phyloP scores from a whole-genome alignment of 2,329 filamentous ascomycete species.

The Aphanoascus verrucosus region DNA sequence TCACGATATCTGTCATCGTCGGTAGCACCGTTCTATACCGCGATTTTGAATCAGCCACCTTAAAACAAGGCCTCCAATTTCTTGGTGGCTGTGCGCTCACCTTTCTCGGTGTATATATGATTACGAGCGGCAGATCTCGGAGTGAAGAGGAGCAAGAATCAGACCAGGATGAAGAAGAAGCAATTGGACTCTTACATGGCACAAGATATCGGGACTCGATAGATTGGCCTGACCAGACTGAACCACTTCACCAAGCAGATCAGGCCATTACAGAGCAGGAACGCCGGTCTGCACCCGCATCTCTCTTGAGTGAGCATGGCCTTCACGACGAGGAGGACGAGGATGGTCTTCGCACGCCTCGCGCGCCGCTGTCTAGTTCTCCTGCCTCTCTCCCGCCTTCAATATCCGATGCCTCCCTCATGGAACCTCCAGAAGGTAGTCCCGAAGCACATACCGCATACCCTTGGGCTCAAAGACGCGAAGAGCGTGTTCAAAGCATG shows the following conservation, averaged over 20 bases:
- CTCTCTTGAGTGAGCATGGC: conserved; percentile 23
- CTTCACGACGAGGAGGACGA: conserved; percentile 22
- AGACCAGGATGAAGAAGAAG: conserved; percentile 52
- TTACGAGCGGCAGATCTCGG: conserved; percentile 67
- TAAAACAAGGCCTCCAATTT: conserved; percentile 68
- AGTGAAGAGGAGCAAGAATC: conserved; percentile 52
- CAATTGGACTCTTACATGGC: conserved; percentile 31
- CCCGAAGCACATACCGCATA: conserved; percentile 30
- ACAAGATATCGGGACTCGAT: conserved; percentile 30
- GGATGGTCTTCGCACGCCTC: conserved; percentile 27
- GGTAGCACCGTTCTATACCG: conserved; percentile 88
- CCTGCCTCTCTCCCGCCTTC: conserved; percentile 27
- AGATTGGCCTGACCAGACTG: conserved; percentile 16
- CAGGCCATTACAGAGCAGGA: neutral
- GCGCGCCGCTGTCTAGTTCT: conserved; percentile 25
- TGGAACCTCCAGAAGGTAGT: conserved; percentile 19
- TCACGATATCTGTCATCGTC: conserved; percentile 89
- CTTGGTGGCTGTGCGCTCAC: conserved; percentile 82
- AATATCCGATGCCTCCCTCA: conserved; percentile 24
- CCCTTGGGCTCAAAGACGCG: conserved; percentile 24
- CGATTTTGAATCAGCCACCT: conserved; percentile 77
- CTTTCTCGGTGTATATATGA: conserved; percentile 93
- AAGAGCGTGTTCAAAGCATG: neutral
- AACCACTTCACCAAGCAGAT: neutral
- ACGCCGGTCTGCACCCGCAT: conserved; percentile 24